A percentile compares a stretch with the other conserved stretches of the same genome.
These are phyloP conservation scores for Cucumis melo DNA, from an alignment of 306 rosid genomes.

Conservation along the genomic window DNA sequence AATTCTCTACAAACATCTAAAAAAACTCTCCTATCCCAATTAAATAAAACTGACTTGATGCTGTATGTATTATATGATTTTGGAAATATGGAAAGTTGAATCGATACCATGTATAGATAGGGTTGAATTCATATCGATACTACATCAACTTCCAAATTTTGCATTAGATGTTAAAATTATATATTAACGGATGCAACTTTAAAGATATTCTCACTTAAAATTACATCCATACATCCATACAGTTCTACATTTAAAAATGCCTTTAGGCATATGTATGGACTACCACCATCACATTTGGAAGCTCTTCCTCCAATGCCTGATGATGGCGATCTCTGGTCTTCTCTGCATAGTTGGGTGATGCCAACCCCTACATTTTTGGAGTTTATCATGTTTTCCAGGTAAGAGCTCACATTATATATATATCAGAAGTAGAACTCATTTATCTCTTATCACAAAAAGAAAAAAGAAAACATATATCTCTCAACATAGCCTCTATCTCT, in stretches of 20 bases:
- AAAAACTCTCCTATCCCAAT: not conserved
- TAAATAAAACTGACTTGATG: not conserved
- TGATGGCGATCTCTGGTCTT: constrained; percentile 82
- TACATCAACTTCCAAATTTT: not conserved
- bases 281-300: constrained; percentile 43
- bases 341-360: constrained; percentile 94
- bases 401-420: constrained; percentile 1
- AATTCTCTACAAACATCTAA: not conserved
- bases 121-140: not conserved
- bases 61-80: not conserved
- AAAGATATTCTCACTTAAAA: not conserved
- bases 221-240: constrained; percentile 32
- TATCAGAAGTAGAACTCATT: not conserved
- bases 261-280: constrained; percentile 54
- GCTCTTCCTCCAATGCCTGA: constrained; percentile 95
- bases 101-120: not conserved
- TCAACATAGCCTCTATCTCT: not conserved
- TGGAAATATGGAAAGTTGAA: not conserved
- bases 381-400: constrained; percentile 85
- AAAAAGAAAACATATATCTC: no score
- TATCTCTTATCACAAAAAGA: no score
- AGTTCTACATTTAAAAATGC: constrained; percentile 72
- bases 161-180: no score
- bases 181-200: not conserved
- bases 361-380: constrained; percentile 92